Percentiles rank a stretch among this genome's conserved stretches.
Conservation (phyloP, 352 stramenopile genomes). For the Globisporangium viniferum region DNA sequence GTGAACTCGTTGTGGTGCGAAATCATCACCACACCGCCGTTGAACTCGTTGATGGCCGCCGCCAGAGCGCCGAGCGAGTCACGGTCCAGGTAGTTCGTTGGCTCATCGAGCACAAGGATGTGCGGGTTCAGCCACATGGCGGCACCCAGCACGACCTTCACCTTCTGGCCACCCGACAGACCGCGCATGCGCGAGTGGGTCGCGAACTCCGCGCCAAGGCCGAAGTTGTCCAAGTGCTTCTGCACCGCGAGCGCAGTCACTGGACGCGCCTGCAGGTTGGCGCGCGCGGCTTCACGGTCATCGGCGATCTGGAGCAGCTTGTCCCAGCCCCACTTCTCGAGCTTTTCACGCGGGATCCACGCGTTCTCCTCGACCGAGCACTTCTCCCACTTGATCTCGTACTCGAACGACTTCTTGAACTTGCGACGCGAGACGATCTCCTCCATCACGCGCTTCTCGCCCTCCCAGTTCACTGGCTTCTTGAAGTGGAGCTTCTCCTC, state of each 20-base stretch:
- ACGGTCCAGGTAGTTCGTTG: conserved; percentile 96
- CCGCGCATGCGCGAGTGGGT: conserved; percentile 98
- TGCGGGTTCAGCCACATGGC: conserved; percentile 97
- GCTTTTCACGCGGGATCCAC: conserved; percentile 91
- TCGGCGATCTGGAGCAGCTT: conserved; percentile 96
- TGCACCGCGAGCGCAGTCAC: conserved; percentile 95
- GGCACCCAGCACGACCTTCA: conserved; percentile 97
- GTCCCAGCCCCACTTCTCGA: conserved; percentile 97
- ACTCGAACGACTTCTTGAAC: conserved; percentile 94
- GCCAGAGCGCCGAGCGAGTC: conserved; percentile 96
- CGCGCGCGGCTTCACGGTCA: conserved; percentile 92
- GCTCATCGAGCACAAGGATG: conserved; percentile 94
- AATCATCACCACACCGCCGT: conserved; percentile 97
- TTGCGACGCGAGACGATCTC: conserved; percentile 91
- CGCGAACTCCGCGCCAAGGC: conserved; percentile 94
- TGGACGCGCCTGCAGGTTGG: conserved; percentile 92
- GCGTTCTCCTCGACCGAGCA: conserved; percentile 94
- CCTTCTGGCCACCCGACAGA: conserved; percentile 98
- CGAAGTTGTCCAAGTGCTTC: conserved; percentile 97
- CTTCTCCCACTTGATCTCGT: conserved; percentile 97
- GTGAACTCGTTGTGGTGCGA: conserved; percentile 98
- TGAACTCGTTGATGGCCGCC: conserved; percentile 95
- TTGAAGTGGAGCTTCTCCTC: conserved; percentile 95
- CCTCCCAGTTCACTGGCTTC: conserved; percentile 93
- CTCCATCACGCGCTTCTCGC: conserved; percentile 88